A percentile compares a stretch with the other conserved stretches of the same genome.
Evolutionary conservation across 2,329 filamentous ascomycete genomes (phyloP).

Genomic region (Diaporthe amygdali): DNA sequence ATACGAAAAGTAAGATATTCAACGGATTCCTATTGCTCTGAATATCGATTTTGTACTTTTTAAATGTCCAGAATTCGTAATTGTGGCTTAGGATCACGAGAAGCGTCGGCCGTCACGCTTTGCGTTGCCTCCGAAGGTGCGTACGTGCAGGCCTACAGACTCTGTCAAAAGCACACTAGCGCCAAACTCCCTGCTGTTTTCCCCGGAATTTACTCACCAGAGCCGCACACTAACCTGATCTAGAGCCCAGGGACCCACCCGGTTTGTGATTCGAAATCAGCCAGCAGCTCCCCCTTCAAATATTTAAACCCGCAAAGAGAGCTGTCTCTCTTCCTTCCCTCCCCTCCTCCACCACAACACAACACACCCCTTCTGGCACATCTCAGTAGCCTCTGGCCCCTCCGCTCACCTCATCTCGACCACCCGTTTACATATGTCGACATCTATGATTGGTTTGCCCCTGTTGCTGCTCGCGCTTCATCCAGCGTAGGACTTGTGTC

Average conservation of each 20-base stretch:
- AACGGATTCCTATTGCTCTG: not conserved
- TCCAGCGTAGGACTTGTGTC: not conserved
- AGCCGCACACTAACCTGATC: not conserved
- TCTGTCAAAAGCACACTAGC: not conserved
- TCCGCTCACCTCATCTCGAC: not conserved
- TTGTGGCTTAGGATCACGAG: not conserved
- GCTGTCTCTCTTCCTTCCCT: not conserved
- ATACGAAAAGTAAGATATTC: not conserved
- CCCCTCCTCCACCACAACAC: not conserved
- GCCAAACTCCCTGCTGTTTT: too few relatives aligned
- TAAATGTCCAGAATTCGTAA: not conserved
- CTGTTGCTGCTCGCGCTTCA: not conserved
- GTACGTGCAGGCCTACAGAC: not conserved
- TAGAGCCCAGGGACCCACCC: not conserved
- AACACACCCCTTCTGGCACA: not conserved
- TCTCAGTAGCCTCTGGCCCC: slow-evolving; percentile 2
- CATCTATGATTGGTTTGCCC: not conserved
- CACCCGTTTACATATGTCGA: not conserved
- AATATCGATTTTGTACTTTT: not conserved
- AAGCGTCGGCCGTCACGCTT: not conserved
- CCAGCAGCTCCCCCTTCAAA: not conserved
- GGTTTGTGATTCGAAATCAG: not conserved
- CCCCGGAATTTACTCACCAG: not conserved
- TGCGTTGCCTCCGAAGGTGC: not conserved
- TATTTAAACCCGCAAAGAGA: not conserved